Percentiles rank a stretch among this genome's conserved stretches.
Conservation (phyloP, 371 early-diverging fungal species). For the Syncephalastrum racemosum region DNA sequence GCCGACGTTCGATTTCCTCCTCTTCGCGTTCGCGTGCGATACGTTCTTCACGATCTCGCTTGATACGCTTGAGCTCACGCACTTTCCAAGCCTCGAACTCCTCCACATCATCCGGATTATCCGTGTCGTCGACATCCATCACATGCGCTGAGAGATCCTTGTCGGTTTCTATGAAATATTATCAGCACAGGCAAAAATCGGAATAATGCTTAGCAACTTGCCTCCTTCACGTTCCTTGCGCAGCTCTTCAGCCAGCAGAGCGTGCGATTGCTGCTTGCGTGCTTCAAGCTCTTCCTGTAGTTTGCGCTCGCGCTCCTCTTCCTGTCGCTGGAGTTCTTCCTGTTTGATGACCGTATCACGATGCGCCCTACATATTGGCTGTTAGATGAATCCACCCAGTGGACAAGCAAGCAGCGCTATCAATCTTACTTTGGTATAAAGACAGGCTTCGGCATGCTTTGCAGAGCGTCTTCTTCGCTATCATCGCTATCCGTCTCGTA, state of each 20-base stretch:
- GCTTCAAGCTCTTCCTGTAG: constrained; percentile 59
- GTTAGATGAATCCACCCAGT: not conserved
- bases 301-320: constrained; percentile 57
- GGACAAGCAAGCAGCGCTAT: not conserved
- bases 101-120: constrained; percentile 81
- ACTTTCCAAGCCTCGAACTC: constrained; percentile 92
- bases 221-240: constrained; percentile 40
- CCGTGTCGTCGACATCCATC: constrained; percentile 86
- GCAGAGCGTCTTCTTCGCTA: constrained; percentile 38
- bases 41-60: constrained; percentile 81
- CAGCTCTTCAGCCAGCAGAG: constrained; percentile 73
- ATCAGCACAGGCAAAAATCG: not conserved
- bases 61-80: constrained; percentile 88
- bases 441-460: constrained; percentile 71
- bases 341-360: constrained; percentile 70
- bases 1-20: constrained; percentile 78
- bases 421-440: constrained; percentile 78
- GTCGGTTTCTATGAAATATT: constrained; percentile 14
- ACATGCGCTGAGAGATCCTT: constrained; percentile 30
- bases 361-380: constrained; percentile 42
- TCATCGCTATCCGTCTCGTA: constrained; percentile 65
- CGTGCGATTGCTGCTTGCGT: constrained; percentile 72
- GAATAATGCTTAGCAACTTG: constrained; percentile 7
- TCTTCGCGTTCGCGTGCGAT: constrained; percentile 74
- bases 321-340: constrained; percentile 59